phyloP scores from a whole-genome alignment of 2,329 filamentous ascomycete genomes.

The Neonectria hederae region DNA sequence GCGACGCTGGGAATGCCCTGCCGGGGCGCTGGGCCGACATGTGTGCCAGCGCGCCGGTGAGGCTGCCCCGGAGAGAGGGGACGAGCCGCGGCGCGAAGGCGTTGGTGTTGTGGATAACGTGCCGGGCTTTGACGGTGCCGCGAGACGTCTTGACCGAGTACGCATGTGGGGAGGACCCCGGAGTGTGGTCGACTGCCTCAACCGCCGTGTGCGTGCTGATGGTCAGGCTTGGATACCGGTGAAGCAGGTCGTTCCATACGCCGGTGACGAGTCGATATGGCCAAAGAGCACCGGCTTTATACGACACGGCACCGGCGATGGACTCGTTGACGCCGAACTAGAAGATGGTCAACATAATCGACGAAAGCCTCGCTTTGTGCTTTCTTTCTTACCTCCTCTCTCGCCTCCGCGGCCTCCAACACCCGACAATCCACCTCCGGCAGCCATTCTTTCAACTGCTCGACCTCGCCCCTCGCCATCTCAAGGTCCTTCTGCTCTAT shows the following conservation, averaged over 20 bases:
- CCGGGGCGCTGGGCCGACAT: slow-evolving; percentile 62
- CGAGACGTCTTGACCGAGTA: slow-evolving; percentile 57
- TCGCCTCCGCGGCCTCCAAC: slow-evolving; percentile 48
- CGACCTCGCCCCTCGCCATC: slow-evolving; percentile 44
- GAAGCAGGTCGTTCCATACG: slow-evolving; percentile 55
- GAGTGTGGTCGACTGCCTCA: slow-evolving; percentile 37
- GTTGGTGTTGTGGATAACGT: slow-evolving; percentile 69
- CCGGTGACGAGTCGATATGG: slow-evolving; percentile 60
- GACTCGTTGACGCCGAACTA: slow-evolving; percentile 49
- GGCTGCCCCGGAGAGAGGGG: slow-evolving; percentile 56
- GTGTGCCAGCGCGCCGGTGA: slow-evolving; percentile 57
- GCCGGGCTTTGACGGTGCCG: slow-evolving; percentile 55
- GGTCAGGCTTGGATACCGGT: slow-evolving; percentile 45
- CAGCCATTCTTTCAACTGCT: slow-evolving; percentile 48
- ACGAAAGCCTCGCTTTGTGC: not conserved
- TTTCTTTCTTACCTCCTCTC: slow-evolving; percentile 40
- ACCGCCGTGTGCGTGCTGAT: slow-evolving; percentile 53
- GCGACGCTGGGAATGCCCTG: slow-evolving; percentile 39
- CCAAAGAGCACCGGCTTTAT: slow-evolving; percentile 59
- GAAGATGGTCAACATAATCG: not conserved
- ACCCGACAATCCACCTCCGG: slow-evolving; percentile 51
- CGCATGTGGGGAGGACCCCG: slow-evolving; percentile 33
- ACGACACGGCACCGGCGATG: slow-evolving; percentile 55
- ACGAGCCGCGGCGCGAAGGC: slow-evolving; percentile 61
- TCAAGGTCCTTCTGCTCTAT: slow-evolving; percentile 50